A percentile compares a stretch with the other conserved stretches of the same genome.
Evolutionary conservation across 192 early-diverging fungal species (phyloP).

Genomic region (Podila epigama): DNA sequence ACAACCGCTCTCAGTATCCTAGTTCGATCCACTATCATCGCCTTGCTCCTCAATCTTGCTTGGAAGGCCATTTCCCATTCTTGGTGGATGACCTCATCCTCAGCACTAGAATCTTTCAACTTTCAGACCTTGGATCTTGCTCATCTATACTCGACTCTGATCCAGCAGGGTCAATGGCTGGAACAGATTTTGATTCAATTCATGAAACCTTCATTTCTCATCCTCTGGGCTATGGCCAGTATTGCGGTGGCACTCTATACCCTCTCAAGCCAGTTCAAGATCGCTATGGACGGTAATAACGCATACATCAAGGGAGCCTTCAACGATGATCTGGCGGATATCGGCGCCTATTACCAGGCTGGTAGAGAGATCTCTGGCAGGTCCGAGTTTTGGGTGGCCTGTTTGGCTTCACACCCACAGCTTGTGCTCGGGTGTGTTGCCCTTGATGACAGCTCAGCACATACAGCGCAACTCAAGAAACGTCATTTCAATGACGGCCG

Average conservation of each 20-base stretch:
- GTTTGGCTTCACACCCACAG: conserved; percentile 27
- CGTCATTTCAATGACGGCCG: conserved; percentile 3
- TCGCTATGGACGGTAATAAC: not conserved
- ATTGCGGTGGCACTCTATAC: conserved; percentile 2
- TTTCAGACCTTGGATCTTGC: not conserved
- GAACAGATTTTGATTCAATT: conserved; percentile 11
- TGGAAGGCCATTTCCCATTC: not conserved
- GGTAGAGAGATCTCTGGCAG: not conserved
- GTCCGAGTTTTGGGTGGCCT: conserved; percentile 45
- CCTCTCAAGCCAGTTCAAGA: not conserved
- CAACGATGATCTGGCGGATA: conserved; percentile 31
- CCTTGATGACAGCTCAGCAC: conserved; percentile 19
- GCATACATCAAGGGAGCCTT: conserved; percentile 6
- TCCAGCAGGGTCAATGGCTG: not conserved
- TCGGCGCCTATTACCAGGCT: conserved; percentile 21
- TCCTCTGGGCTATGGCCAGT: conserved; percentile 4
- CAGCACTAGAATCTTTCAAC: not conserved
- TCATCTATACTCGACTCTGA: not conserved
- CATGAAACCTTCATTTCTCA: conserved; percentile 10
- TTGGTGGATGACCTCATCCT: not conserved
- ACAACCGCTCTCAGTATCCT: conserved; percentile 20
- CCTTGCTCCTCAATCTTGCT: conserved; percentile 20
- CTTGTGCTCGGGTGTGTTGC: conserved; percentile 38
- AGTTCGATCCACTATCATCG: conserved; percentile 4
- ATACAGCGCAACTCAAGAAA: conserved; percentile 1